phyloP scores from a whole-genome alignment of 352 stramenopile genomes.

The Phytophthora syringae region DNA sequence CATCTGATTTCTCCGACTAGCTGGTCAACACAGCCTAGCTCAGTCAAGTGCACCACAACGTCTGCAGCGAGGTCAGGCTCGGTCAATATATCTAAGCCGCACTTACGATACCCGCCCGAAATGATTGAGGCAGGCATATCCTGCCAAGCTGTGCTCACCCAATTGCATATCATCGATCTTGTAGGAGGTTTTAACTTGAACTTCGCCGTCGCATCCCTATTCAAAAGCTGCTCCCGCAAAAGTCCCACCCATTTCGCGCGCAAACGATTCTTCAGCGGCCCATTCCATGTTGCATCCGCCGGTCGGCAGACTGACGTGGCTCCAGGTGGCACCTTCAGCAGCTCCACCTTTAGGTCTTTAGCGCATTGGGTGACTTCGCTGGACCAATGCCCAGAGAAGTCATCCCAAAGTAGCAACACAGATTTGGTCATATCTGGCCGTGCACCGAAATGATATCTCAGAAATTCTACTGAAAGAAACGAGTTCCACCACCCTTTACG shows the following conservation, averaged over 20 bases:
- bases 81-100: too few relatives aligned
- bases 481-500: background rate
- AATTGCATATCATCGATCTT: background rate
- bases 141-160: background rate
- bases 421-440: background rate
- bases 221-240: background rate
- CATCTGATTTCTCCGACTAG: too few relatives aligned
- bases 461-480: background rate
- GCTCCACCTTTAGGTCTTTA: background rate
- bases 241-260: background rate
- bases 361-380: background rate
- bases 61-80: too few relatives aligned
- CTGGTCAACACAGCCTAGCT: too few relatives aligned
- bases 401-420: background rate
- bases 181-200: background rate
- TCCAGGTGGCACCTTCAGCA: background rate
- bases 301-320: background rate
- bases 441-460: background rate
- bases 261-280: background rate
- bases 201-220: background rate
- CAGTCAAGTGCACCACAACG: too few relatives aligned
- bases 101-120: background rate
- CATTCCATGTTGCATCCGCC: background rate
- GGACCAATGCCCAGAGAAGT: background rate
- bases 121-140: background rate